Evolutionary conservation across 2,329 filamentous ascomycete species (phyloP), one percentile per base, ranked within the genome.

Genomic region (Scolecobasidium constrictum): DNA sequence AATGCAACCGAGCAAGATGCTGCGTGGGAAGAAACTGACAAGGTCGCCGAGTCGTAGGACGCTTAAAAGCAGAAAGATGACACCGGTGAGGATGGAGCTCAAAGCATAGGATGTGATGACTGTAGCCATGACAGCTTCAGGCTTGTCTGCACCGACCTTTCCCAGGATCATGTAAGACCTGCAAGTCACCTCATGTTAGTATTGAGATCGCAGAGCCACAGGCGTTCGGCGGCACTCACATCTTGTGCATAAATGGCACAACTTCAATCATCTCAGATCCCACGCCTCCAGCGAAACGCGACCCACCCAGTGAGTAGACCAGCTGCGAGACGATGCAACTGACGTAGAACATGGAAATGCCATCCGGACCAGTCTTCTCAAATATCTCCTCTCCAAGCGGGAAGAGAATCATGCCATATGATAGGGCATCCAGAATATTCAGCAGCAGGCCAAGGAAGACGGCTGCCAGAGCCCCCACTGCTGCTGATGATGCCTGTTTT

Each of bases 321-420:
- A 98, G 62, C 58, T 98, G 92, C 0, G 92, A 84, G 33, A 96
- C 75, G 49, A 98, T 94, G 45, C 88, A 95, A 70, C 88, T 95
- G 52, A 98, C 85, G 60, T 96, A 98, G 66, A 96, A 98, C 63
- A 98, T 95, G 1, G 92, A 94, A 44, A 98, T 94, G 18, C 92
- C 92, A 44, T 94, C 90, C 1, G 90, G 81, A 2, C 90, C 92
- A 5, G 96, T 76, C 48, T 82, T 75, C 20, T 82, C 77, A 59
- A 98, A 98, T 16, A 94, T 74, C 5, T 85, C 78, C 48, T 85
- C 83, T 5, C 90, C 88, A 1, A 98, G 71, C 0, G 92, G 92
- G 51, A 98, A 98, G 11, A 98, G 66, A 54, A 95, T 94, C 83
- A 94, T 92, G 52, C 85, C 78, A 56, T 98, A 98, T 2, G 90